Evolutionary conservation across 345 rosid species (phyloP), one percentile per base, ranked within the genome.

Genomic region (Odontarrhena argentea): DNA sequence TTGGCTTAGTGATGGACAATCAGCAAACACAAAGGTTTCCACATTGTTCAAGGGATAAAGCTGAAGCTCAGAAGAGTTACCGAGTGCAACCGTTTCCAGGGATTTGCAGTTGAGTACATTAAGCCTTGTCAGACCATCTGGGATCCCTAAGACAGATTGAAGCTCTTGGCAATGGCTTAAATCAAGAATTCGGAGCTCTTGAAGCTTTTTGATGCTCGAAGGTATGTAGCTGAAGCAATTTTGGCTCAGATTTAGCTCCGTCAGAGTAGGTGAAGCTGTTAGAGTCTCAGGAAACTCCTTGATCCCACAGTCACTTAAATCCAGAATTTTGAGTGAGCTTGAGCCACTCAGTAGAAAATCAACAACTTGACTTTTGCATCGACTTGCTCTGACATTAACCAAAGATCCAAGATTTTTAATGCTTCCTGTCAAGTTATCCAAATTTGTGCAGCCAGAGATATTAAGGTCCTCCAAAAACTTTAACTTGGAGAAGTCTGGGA

Each of bases 141-240:
- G 76, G 52, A 64, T 13, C 65, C 60, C 76, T 18, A 60, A 48
- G 30, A 64, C 12, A 7, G 42, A 56, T 2, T 3, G 70, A 46
- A 71, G 70, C 52, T 40, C 45, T 10, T 30, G 44, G 53, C 65
- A 71, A 48, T 71, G 26, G 43, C 44, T 56, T 52, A 64, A 45
- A 28, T 9, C 8, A 41, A 71, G 70, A n/a, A 10, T 10, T 56
- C 22, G 45, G 38, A 71, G 22, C 38, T 10, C 41, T 6, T n/a
- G 28, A n/a, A 71, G 59, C 1, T 55, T 25, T 8, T 56, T 71
- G 57, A 71, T 56, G 45, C 45, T 63, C 32, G 47, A 3, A 8
- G 76, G 65, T 26, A 56, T 47, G 3, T 5, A 26, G 43, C 53
- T 61, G 36, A 71, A 63, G 38, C 26, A n/a, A 51, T 64, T 64